Base-by-base conservation (phyloP, 208 protist species). In the Trypanosoma conorhini region DNA sequence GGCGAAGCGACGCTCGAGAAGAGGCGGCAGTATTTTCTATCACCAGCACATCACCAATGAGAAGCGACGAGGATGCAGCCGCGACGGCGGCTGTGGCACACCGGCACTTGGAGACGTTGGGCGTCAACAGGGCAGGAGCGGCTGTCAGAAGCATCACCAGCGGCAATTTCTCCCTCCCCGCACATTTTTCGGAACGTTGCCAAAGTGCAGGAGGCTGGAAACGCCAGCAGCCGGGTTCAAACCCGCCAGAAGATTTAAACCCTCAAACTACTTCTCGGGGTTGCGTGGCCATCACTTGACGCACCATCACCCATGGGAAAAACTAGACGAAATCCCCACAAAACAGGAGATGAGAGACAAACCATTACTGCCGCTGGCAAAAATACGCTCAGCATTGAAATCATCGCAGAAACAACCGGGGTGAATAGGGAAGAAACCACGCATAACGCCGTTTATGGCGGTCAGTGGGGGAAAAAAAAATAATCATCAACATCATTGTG, bases 391-490 rank as follows among this genome's bases (percentile, higher is more conserved):
- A 61, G 31, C 38, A 8, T 21, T 19, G 15, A 46, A 46, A 3
- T 46, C 15, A 46, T 1, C 8, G 17, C 42, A 42, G 5, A 42
- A 42, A 46, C 13, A 46, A 46, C 1, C 1, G 42, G 13, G 42
- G 42, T 1, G 22, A 21, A 38, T 2, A 40, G 42, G 42, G 17
- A 21, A 38, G 3, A 61, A 22, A 21, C 24, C 24, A 38, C 24
- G 5, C 19, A 61, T 38, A 40, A 61, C n/a, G 31, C 1, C 3
- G 42, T 2, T 22, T 15, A 40, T 5, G 7, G 24, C 7, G 33
- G 33, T 38, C 26, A 70, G 38, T 31, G 60, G 60, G 44, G 46
- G 60, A 46, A 60, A 70, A 35, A 59, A 22, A 60, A 70, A 70
- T 21, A 24, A n/a, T n/a, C n/a, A n/a, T n/a, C n/a, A n/a, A n/a